Evolutionary conservation across 495 filamentous ascomycete genomes (phyloP), one percentile per base, ranked within the genome.

Genomic region (Penicillium argentinense): DNA sequence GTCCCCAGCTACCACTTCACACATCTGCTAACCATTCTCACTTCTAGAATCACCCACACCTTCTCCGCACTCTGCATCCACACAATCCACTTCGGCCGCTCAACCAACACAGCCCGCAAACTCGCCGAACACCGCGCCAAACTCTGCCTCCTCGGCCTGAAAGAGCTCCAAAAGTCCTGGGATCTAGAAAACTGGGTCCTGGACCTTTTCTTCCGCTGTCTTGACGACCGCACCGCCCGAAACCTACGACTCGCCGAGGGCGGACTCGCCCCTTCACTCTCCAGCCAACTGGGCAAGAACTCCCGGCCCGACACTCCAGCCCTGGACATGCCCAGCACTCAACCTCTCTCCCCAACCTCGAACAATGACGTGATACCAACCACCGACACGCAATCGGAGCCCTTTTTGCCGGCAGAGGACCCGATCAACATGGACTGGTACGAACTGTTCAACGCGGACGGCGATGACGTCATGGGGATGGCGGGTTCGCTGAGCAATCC

Each of bases 61-160:
- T 76, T 76, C 45, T 68, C 70, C 21, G 65, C 73, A 6, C 50
- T 76, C 4, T 76, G 73, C 40, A 74, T 75, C 47, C 73, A 75
- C 42, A 74, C 73, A 4, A 71, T 76, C 18, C 60, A 66, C 39
- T 68, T 69, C 43, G 64, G 66, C 9, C 65, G 72, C 18, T 59
- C 61, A 0, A 52, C 57, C 6, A 60, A 62, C 6, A 71, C 71
- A 13, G 59, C 66, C 1, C 62, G 68, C 0, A 73, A 71, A 26
- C 53, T 77, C 1, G 71, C 73, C 18, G 72, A 77, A 37, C 69
- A 75, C 51, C 63, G 73, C 23, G 73, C 73, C 2, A 64, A 74
- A 11, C 42, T 75, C 3, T 77, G 73, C 42, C 58, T 77, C 0
- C 53, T 77, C 2, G 69, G 72, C 1, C 37, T 77, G 7, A 67